Base-by-base conservation (phyloP, 257 asterid species). In the Knoxia roxburghii region DNA sequence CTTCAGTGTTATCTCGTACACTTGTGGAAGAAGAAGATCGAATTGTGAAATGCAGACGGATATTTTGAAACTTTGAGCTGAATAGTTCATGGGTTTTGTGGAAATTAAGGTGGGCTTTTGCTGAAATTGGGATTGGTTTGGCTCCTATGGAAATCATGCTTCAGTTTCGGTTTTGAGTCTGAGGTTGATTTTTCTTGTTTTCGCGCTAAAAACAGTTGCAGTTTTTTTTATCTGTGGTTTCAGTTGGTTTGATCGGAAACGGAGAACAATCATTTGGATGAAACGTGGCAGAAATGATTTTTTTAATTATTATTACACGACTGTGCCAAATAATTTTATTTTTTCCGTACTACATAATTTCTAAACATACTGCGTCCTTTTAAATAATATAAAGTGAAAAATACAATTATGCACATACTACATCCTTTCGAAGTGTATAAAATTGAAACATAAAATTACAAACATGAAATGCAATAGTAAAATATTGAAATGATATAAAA, bases 131-230 rank as follows among this genome's bases (percentile, higher is more conserved):
- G 35, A 54, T 17, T 35, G 48, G 71, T 48, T 43, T 21, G 20
- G 54, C 26, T 53, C 74, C 29, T 52, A 48, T 32, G 71, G 65
- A 70, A 49, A 70, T 32, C 70, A 63, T 70, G 52, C 20, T 51
- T 32, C 12, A 41, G 41, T 43, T 45, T 15, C 15, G 65, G 14
- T 14, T 52, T 51, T 49, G 37, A 27, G 68, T 11, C n/a, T 52
- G 64, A 32, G 49, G 65, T n/a, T 51, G 29, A 45, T 29, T 48
- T 58, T 37, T 53, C 54, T 75, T 64, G 51, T 58, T 70, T 75
- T 75, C 60, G 75, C 79, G 79, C 75, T 69, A 74, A 62, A 74
- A 64, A 54, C 54, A 74, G 66, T 18, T 60, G 29, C 29, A 48
- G 54, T 51, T 52, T 41, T 1, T 27, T 68, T 56, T 51, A 33